A percentile compares a stretch with the other conserved stretches of the same genome.
phyloP scores from a whole-genome alignment of 2,329 filamentous ascomycete genomes.

The Colletotrichum eremochloae region DNA sequence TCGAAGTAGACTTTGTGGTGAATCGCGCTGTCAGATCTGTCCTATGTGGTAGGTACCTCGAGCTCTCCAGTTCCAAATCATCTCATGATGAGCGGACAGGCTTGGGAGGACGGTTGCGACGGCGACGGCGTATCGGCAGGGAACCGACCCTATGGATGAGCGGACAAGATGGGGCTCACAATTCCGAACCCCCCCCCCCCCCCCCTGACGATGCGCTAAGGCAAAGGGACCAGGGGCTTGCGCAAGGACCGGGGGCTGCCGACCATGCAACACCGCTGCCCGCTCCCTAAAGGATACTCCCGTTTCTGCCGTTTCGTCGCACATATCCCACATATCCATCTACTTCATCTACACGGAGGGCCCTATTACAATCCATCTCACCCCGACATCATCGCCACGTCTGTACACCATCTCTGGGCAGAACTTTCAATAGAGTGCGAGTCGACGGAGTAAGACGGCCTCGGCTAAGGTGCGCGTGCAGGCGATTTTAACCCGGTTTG shows the following conservation, averaged over 20 bases:
- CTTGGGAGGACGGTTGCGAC: constrained; percentile 21
- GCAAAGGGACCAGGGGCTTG: constrained; percentile 30
- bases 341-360: constrained; percentile 29
- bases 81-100: constrained; percentile 17
- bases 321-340: constrained; percentile 42
- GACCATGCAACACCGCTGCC: constrained; percentile 42
- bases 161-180: constrained; percentile 2
- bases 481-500: constrained; percentile 30
- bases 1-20: constrained; percentile 3
- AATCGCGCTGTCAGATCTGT: constrained; percentile 12
- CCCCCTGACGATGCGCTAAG: constrained; percentile 24
- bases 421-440: constrained; percentile 13
- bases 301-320: constrained; percentile 40
- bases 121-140: constrained; percentile 5
- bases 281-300: constrained; percentile 43
- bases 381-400: constrained; percentile 22
- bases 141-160: constrained; percentile 6
- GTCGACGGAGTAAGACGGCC: constrained; percentile 13
- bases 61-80: constrained; percentile 17
- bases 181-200: constrained; percentile 15
- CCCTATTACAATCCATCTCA: constrained; percentile 26
- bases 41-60: constrained; percentile 1
- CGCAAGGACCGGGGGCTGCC: constrained; percentile 40
- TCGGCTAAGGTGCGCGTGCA: constrained; percentile 22
- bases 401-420: constrained; percentile 18